These are phyloP conservation scores for Oryza glumipatula DNA, from an alignment of 176 grass and related monocot species.

Conservation along the genomic window DNA sequence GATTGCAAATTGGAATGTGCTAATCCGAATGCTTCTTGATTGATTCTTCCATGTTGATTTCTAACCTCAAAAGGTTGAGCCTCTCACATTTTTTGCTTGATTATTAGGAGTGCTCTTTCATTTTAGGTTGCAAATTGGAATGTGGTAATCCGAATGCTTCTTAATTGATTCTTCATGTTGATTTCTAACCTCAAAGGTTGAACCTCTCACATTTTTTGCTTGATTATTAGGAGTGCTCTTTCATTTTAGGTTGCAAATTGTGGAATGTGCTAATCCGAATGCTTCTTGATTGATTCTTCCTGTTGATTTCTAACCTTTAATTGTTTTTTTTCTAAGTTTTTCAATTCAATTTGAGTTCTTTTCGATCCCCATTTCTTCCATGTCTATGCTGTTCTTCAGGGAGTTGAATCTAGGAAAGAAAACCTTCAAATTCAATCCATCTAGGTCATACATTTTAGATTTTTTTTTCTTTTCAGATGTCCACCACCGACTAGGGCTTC, in stretches of 20 bases:
- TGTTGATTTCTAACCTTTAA: background rate
- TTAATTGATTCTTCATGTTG: background rate
- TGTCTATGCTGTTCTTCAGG: background rate
- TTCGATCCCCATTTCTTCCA: constrained; percentile 10
- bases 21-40: constrained; percentile 1
- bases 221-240: background rate
- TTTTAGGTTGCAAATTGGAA: constrained; percentile 29
- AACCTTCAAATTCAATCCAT: constrained; percentile 5
- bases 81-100: background rate
- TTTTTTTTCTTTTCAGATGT: constrained; percentile 20
- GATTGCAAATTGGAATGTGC: constrained; percentile 30
- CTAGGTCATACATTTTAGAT: background rate
- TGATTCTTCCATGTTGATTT: background rate
- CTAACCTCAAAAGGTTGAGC: constrained; percentile 16
- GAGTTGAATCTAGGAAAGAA: constrained; percentile 21
- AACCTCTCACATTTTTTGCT: background rate
- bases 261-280: constrained; percentile 10
- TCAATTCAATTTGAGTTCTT: background rate
- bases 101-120: background rate
- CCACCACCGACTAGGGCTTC: constrained; percentile 30
- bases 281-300: background rate
- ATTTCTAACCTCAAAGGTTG: constrained; percentile 6
- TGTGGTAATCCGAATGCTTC: constrained; percentile 12
- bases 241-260: constrained; percentile 20
- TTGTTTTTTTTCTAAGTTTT: background rate